Evolutionary conservation across 2,329 filamentous ascomycete species (phyloP), one percentile per base, ranked within the genome.

Genomic region (Ophiostoma ips): DNA sequence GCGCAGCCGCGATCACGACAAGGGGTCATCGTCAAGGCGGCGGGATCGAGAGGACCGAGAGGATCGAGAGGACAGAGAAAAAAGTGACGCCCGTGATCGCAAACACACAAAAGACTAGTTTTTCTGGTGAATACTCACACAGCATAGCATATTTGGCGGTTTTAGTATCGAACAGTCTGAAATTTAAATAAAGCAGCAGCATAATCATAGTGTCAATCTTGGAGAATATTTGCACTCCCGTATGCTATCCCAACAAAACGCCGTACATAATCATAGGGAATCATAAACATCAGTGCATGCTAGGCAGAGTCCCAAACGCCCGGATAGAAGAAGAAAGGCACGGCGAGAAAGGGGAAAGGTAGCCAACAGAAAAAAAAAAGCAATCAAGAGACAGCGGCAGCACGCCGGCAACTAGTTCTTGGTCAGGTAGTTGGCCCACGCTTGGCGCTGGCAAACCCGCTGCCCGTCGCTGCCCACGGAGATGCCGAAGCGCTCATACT

Each of bases 401-500:
- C n/a, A 6, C 19, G 15, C 3, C 37, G 15, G 3, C 18, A n/a
- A n/a, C 18, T 48, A 47, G 18, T 53, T 51, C 37, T 55, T 53
- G 34, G 37, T 51, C 48, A 89, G 66, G 67, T 89, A 92, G 58
- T 80, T 74, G 65, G 87, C 90, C 87, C 87, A 94, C 2, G 84
- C 86, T 59, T 89, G 82, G 55, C 84, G 73, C 30, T 79, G 67
- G 55, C 84, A 77, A 48, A 77, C 70, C 41, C 80, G 73, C 56
- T 76, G 79, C 10, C 85, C 84, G 54, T 84, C 79, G 19, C 81
- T 75, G 13, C 75, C 76, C 50, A 83, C 74, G n/a, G 73, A 73
- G 48, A 94, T 69, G 18, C 81, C 70, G 59, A 94, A 95, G 54
- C 84, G 88, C 68, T 95, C 88, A 87, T 89, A 95, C 47, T 84